Conservation (phyloP, 2,329 filamentous ascomycete genomes). For the Spiromastix sp. region DNA sequence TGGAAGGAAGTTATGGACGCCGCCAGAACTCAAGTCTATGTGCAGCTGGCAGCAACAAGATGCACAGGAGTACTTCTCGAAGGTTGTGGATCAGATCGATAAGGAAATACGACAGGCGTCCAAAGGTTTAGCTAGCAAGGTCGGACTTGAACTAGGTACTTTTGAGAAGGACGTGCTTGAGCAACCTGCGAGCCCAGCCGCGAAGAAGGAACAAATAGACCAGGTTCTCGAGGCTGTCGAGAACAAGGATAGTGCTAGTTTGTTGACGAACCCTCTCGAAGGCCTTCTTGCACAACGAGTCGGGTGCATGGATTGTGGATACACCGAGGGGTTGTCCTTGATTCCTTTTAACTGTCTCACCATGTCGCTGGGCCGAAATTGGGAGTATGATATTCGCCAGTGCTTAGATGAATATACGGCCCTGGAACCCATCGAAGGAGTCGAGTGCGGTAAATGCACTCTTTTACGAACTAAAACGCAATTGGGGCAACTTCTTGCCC, state of each 20-base stretch:
- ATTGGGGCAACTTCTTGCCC: slow-evolving; percentile 38
- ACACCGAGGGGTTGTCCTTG: slow-evolving; percentile 78
- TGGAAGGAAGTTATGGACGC: slow-evolving; percentile 72
- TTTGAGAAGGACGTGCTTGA: slow-evolving; percentile 16
- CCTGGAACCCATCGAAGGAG: slow-evolving; percentile 75
- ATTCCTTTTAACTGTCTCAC: slow-evolving; percentile 93
- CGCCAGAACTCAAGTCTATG: slow-evolving; percentile 74
- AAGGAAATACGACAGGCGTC: slow-evolving; percentile 55
- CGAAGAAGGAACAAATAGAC: slow-evolving; percentile 6
- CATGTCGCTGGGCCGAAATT: slow-evolving; percentile 60
- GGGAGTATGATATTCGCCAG: slow-evolving; percentile 61
- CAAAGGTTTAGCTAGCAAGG: slow-evolving; percentile 31
- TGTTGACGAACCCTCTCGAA: slow-evolving; percentile 66
- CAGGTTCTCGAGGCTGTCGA: slow-evolving; percentile 8
- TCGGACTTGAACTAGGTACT: slow-evolving; percentile 30
- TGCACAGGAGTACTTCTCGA: slow-evolving; percentile 93
- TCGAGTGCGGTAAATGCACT: slow-evolving; percentile 87
- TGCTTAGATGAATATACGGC: slow-evolving; percentile 76
- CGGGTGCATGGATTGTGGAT: slow-evolving; percentile 73
- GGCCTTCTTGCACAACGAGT: slow-evolving; percentile 82
- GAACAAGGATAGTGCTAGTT: slow-evolving; percentile 7
- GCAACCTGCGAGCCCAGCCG: background rate
- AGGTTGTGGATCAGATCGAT: slow-evolving; percentile 75
- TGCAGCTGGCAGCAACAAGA: slow-evolving; percentile 95
- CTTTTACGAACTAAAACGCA: slow-evolving; percentile 51